Conservation (phyloP, 352 stramenopile genomes). For the Elongisporangium senticosum region DNA sequence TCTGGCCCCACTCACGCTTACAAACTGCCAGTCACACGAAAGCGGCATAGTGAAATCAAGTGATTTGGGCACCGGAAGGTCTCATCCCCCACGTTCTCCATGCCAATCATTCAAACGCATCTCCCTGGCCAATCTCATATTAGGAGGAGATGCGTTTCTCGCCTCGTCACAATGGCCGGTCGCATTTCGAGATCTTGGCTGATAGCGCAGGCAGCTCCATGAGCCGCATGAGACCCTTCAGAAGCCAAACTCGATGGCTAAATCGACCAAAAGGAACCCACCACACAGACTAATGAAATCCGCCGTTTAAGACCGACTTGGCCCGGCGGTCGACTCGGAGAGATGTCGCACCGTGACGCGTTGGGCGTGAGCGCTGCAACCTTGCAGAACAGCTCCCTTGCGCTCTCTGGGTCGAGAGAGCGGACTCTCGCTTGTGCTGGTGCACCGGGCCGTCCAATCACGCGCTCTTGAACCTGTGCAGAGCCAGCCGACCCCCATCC, state of each 20-base stretch:
- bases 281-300: neutral
- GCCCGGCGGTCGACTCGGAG: neutral
- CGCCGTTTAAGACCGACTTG: neutral
- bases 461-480: neutral
- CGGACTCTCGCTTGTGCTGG: neutral
- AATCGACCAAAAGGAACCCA: neutral
- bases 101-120: neutral
- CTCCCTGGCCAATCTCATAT: neutral
- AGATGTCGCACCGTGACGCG: neutral
- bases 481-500: neutral
- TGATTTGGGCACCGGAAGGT: neutral
- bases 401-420: neutral
- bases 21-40: neutral
- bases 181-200: neutral
- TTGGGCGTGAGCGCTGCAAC: neutral
- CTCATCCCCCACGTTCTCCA: neutral
- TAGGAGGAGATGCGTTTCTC: neutral
- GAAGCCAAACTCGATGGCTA: neutral
- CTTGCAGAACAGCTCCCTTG: neutral
- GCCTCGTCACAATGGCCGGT: neutral
- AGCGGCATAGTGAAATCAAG: neutral
- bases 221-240: neutral
- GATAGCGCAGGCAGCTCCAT: neutral
- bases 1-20: neutral
- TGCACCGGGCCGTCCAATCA: neutral